Base-by-base conservation (phyloP, 495 filamentous ascomycete species). In the Beverwykella pulmonaria region DNA sequence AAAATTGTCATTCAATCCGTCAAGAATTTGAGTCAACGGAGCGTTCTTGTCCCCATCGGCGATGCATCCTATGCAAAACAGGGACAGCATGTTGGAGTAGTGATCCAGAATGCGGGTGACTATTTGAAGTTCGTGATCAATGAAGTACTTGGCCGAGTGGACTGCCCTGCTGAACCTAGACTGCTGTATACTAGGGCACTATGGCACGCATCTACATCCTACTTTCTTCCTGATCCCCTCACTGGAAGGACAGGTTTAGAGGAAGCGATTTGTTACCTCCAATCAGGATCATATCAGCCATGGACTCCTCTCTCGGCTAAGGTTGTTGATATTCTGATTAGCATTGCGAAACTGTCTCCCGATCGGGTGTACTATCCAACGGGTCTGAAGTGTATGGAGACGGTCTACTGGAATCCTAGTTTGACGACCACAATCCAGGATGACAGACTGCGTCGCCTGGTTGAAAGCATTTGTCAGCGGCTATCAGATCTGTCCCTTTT, bases 391-490 rank as follows among this genome's bases (percentile, higher is more conserved):
- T 36, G 20, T 22, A 73, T 73, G 72, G 70, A 77, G 56, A 54
- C 47, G 9, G 70, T 76, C 5, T 9, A 8, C 6, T 77, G 75
- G 74, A 34, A 70, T 32, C 0, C 59, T 7, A 12, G 76, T 0
- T 61, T 88, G 5, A 81, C 83, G 0, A 65, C 72, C 0, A 77
- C 75, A 0, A 82, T 85, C 1, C 87, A 90, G 59, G 77, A 85
- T 68, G 84, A 87, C n/a, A 72, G 68, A 0, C 85, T 77, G 44
- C 39, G 71, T 7, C 20, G 61, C 1, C 3, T 82, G 0, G 74
- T 84, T 27, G 69, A 81, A 34, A 53, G 61, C 0, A 85, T 88
- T 8, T 49, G 79, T 1, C 29, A 62, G 0, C 79, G 77, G 36
- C 84, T 78, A 0, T 70, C 75, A 12, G 50, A 71, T 0, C 53